A percentile compares a stretch with the other conserved stretches of the same genome.
Conservation (phyloP, 768 basidiomycete genomes). For the Goffeauzyma gilvescens region DNA sequence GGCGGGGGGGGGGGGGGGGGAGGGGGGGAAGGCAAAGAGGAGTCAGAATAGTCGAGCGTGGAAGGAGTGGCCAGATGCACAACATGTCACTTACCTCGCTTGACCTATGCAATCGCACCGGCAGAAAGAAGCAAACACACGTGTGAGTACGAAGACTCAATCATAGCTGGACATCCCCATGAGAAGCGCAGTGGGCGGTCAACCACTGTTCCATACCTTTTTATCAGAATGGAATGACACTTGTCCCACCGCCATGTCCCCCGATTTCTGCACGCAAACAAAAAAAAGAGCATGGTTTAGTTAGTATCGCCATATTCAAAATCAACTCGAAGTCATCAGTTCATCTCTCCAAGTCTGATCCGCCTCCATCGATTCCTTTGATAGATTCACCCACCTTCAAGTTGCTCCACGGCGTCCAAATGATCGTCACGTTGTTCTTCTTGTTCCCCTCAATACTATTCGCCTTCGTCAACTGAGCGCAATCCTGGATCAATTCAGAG, state of each 20-base stretch:
- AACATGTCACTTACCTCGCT: constrained; percentile 54
- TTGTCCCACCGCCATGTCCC: constrained; percentile 91
- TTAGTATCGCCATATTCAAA: too few relatives aligned
- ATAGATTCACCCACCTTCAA: constrained; percentile 45
- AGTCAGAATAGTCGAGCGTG: too few relatives aligned
- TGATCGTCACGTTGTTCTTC: constrained; percentile 77
- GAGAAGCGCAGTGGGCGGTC: too few relatives aligned
- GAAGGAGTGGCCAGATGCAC: too few relatives aligned
- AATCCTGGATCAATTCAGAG: constrained; percentile 54
- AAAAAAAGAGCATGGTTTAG: neutral
- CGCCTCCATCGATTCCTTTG: neutral
- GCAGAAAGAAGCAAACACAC: neutral
- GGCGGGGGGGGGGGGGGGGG: neutral
- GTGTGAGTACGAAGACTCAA: neutral
- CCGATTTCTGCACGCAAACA: constrained; percentile 53
- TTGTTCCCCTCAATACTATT: constrained; percentile 98
- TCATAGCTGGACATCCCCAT: too few relatives aligned
- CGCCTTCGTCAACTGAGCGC: constrained; percentile 88
- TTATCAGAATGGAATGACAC: constrained; percentile 90
- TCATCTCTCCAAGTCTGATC: too few relatives aligned
- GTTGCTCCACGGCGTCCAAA: constrained; percentile 83
- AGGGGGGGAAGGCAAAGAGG: neutral
- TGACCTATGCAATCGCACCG: constrained; percentile 40
- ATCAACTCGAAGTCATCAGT: too few relatives aligned
- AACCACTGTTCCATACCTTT: constrained; percentile 37